These are phyloP conservation scores for Mycena maculata DNA, from an alignment of 768 basidiomycete species.

Conservation along the genomic window DNA sequence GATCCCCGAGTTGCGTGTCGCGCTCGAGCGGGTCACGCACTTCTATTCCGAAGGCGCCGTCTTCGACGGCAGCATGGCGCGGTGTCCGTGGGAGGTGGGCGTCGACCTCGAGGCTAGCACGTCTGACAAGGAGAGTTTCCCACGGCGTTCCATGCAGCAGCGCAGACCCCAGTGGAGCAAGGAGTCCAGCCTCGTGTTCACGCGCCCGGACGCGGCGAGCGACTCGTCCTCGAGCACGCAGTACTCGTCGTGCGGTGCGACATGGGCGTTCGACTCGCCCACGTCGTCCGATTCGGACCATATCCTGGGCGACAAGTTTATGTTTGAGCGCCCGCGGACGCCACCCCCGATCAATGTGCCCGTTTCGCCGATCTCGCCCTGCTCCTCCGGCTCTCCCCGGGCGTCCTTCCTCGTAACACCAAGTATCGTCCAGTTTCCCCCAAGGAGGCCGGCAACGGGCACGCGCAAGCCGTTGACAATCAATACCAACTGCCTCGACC, in stretches of 20 bases:
- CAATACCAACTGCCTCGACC: constrained; percentile 63
- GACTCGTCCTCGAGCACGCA: constrained; percentile 40
- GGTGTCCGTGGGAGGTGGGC: constrained; percentile 82
- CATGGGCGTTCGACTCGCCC: constrained; percentile 66
- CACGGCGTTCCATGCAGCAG: constrained; percentile 34
- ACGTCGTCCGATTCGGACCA: constrained; percentile 57
- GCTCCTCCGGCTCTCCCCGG: constrained; percentile 52
- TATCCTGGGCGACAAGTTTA: constrained; percentile 50
- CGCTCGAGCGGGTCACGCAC: constrained; percentile 65
- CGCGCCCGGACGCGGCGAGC: constrained; percentile 23
- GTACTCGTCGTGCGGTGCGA: constrained; percentile 61
- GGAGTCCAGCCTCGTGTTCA: constrained; percentile 46
- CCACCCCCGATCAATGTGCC: constrained; percentile 55
- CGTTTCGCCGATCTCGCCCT: constrained; percentile 59
- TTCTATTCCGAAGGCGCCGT: constrained; percentile 83
- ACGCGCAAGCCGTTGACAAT: constrained; percentile 64
- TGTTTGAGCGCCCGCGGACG: constrained; percentile 60
- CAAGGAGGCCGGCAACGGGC: constrained; percentile 52
- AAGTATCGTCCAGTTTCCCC: constrained; percentile 56
- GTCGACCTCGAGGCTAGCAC: constrained; percentile 57
- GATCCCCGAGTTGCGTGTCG: constrained; percentile 63
- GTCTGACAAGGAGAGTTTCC: constrained; percentile 43
- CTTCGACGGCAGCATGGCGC: constrained; percentile 85
- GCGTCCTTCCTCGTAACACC: constrained; percentile 70
- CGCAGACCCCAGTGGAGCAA: constrained; percentile 57